Conservation (phyloP, 2,329 filamentous ascomycete species). For the Salinomyces thailandicus region DNA sequence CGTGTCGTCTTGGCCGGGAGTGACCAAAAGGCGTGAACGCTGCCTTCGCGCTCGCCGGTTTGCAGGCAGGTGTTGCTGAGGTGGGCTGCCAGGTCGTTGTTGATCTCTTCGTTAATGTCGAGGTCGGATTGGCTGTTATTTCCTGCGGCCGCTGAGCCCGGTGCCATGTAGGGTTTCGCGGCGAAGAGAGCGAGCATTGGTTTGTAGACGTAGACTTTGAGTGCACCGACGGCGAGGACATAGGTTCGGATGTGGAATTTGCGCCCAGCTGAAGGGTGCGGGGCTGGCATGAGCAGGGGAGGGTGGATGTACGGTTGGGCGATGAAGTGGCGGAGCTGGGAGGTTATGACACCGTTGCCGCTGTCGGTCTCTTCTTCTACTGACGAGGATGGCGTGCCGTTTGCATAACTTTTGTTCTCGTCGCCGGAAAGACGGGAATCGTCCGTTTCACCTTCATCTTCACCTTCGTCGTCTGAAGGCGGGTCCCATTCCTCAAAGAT, state of each 20-base stretch:
- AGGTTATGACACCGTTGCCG: conserved; percentile 58
- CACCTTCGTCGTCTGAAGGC: conserved; percentile 56
- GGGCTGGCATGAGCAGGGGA: conserved; percentile 55
- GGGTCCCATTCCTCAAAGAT: conserved; percentile 93
- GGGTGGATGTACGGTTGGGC: conserved; percentile 91
- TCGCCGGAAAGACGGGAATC: conserved; percentile 28
- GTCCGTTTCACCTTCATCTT: conserved; percentile 29
- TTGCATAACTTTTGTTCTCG: conserved; percentile 15
- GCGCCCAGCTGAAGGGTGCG: conserved; percentile 45
- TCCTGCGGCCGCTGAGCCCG: conserved; percentile 25
- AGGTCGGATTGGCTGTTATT: conserved; percentile 12
- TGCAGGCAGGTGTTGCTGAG: conserved; percentile 96
- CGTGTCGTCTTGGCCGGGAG: conserved; percentile 34
- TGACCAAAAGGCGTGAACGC: conserved; percentile 66
- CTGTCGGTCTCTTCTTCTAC: conserved; percentile 31
- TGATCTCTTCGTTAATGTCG: conserved; percentile 5
- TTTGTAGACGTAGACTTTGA: conserved; percentile 76
- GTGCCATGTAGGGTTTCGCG: conserved; percentile 58
- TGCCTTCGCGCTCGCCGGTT: conserved; percentile 45
- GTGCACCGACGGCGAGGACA: conserved; percentile 66
- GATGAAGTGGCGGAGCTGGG: conserved; percentile 89
- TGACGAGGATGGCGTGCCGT: neutral
- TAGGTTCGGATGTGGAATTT: conserved; percentile 97
- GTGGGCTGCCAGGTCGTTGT: conserved; percentile 58
- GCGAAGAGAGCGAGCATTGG: conserved; percentile 93